Evolutionary conservation across 2,329 filamentous ascomycete species (phyloP).

Genomic region (Curvularia spicifera): DNA sequence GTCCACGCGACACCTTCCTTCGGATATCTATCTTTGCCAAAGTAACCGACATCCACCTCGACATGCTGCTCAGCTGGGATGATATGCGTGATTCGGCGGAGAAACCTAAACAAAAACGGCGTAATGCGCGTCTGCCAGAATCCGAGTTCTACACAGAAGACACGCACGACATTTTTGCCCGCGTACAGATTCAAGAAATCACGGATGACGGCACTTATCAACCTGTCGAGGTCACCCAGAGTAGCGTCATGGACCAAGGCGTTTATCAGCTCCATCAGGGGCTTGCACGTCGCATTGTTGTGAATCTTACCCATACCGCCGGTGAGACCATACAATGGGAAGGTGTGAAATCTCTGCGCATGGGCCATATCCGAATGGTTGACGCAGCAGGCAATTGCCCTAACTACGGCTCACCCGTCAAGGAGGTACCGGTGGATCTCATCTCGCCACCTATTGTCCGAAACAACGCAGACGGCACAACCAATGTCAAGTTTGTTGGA

Average conservation of each 20-base stretch:
- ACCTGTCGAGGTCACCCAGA: slow-evolving; percentile 91
- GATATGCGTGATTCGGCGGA: slow-evolving; percentile 84
- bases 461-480: slow-evolving; percentile 88
- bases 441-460: slow-evolving; percentile 79
- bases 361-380: slow-evolving; percentile 81
- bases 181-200: slow-evolving; percentile 88
- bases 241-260: slow-evolving; percentile 80
- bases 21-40: slow-evolving; percentile 91
- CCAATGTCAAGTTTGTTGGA: slow-evolving; percentile 81
- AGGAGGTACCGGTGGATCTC: slow-evolving; percentile 78
- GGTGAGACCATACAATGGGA: slow-evolving; percentile 89
- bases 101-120: slow-evolving; percentile 63
- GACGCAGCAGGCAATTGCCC: slow-evolving; percentile 86
- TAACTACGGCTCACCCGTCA: slow-evolving; percentile 72
- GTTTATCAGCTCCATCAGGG: slow-evolving; percentile 96
- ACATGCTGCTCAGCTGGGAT: slow-evolving; percentile 98
- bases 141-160: slow-evolving; percentile 93
- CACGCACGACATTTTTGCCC: slow-evolving; percentile 88
- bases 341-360: slow-evolving; percentile 75
- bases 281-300: slow-evolving; percentile 82
- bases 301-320: slow-evolving; percentile 90
- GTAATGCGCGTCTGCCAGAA: slow-evolving; percentile 78
- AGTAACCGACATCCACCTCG: slow-evolving; percentile 90
- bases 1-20: slow-evolving; percentile 74
- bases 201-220: slow-evolving; percentile 89